Base-by-base conservation (phyloP, 331 rosid species). In the Spiraea crenata region DNA sequence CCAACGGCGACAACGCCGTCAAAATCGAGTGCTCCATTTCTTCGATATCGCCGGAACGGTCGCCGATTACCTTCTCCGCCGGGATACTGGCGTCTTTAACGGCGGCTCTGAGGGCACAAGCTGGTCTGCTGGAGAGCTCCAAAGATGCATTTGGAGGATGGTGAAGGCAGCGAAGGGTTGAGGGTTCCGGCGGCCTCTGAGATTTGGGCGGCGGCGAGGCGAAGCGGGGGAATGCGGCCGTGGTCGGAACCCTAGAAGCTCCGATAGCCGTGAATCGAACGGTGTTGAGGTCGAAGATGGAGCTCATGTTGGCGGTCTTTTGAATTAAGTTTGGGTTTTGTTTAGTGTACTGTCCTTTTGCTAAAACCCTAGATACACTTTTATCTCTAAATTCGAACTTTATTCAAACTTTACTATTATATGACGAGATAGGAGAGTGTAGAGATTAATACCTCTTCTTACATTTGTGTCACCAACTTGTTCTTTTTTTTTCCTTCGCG, bases 1-100 rank as follows among this genome's bases (percentile, higher is more conserved):
- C 98, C 82, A 92, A 79, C 0, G 98, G 98, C 25, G 98, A 92
- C 65, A 90, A 48, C 65, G 98, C 93, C 55, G 88, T 88, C 83
- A 92, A 80, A 73, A 75, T 72, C 44, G 96, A 92, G 57, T 81
- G 84, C 81, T 83, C 31, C 31, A 25, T 25, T 25, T 25, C 31
- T 25, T 25, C 87, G 11, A 88, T 35, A 64, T 75, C 88, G 57
- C 3, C 70, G 12, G 60, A 8, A 83, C 75, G 39, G 51, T 74
- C 67, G 65, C 67, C 85, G 19, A 58, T 88, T 67, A 81, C 87
- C 82, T 57, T 72, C 38, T 35, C 69, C 9, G 62, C 5, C 45
- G 83, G 1, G 6, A 40, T 5, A 3, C 67, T 41, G 12, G 56
- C 9, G 49, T 73, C 76, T 65, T 67, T 57, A 56, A 51, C 56